Conservation (phyloP, 371 early-diverging fungal genomes). For the Sporodiniella umbellata region DNA sequence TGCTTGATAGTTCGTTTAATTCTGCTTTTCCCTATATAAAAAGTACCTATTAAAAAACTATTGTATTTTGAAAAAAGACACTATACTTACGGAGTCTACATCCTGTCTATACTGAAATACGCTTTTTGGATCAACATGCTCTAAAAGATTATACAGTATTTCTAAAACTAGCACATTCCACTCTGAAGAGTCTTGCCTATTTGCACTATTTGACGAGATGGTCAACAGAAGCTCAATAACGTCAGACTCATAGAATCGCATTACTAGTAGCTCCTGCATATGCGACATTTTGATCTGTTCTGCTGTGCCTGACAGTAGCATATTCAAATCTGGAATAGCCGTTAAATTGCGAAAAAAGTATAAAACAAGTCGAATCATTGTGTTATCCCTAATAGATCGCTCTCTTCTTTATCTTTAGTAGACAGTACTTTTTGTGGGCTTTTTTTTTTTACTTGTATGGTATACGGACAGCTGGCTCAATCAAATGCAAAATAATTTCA, state of each 20-base stretch:
- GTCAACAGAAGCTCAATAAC: slow-evolving; percentile 58
- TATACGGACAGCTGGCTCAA: slow-evolving; percentile 51
- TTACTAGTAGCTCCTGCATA: slow-evolving; percentile 62
- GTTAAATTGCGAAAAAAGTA: slow-evolving; percentile 79
- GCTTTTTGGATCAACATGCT: slow-evolving; percentile 47
- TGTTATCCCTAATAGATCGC: slow-evolving; percentile 63
- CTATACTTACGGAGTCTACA: slow-evolving; percentile 2
- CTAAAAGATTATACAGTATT: slow-evolving; percentile 57
- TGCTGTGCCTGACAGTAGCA: slow-evolving; percentile 32
- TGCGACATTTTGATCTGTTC: slow-evolving; percentile 50
- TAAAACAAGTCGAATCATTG: slow-evolving; percentile 71
- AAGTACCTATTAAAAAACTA: not conserved
- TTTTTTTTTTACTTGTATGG: slow-evolving; percentile 33
- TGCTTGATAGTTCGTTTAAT: slow-evolving; percentile 10
- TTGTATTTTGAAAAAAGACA: not conserved
- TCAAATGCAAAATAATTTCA: slow-evolving; percentile 35
- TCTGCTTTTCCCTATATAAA: slow-evolving; percentile 4
- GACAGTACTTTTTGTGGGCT: too few species aligned
- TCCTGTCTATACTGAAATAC: slow-evolving; percentile 20
- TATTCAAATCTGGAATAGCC: slow-evolving; percentile 72
- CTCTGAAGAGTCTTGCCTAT: slow-evolving; percentile 49
- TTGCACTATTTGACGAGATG: slow-evolving; percentile 53
- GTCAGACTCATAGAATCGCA: slow-evolving; percentile 47
- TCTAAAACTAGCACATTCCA: slow-evolving; percentile 68
- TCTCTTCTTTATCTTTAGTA: slow-evolving; percentile 32